Evolutionary conservation across 192 early-diverging fungal species (phyloP), one percentile per base, ranked within the genome.

Genomic region (Cladochytrium replicatum): DNA sequence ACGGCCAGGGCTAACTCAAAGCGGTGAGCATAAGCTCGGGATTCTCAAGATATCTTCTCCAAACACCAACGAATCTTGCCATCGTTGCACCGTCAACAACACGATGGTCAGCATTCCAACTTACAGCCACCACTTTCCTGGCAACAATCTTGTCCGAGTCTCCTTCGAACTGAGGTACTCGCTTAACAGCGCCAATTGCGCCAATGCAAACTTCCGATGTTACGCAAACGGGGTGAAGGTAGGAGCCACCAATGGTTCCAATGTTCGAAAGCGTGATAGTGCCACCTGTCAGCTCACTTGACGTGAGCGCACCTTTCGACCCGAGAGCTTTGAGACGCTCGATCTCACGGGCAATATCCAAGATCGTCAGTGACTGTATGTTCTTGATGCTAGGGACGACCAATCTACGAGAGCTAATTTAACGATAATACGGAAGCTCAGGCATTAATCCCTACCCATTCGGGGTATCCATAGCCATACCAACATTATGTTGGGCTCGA

Each of bases 401-500:
- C 27, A 98, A 67, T 1, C 74, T 76, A n/a, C n/a, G n/a, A n/a
- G n/a, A n/a, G n/a, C n/a, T n/a, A n/a, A n/a, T n/a, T n/a, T n/a
- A n/a, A n/a, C n/a, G n/a, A n/a, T n/a, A n/a, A n/a, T n/a, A n/a
- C n/a, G n/a, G n/a, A n/a, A n/a, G n/a, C n/a, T n/a, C 4, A 53
- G 51, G 7, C 7, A n/a, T 37, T 31, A 39, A 1, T 19, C 1
- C 59, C 45, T 29, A 73, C 74, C 94, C 95, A 46, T 83, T 70
- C 4, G 91, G 88, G 13, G 92, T 93, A 58, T 98, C 95, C 91
- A 98, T 92, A 11, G 95, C 95, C 28, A 98, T 66, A 32, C 90
- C 87, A 55, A 98, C 86, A 65, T 98, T 93, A 61, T 96, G 94
- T 3, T 69, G 63, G 1, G 71, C 71, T 26, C 88, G 74, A 61